phyloP scores from a whole-genome alignment of 768 basidiomycete species.

The Lyophyllum atratum region DNA sequence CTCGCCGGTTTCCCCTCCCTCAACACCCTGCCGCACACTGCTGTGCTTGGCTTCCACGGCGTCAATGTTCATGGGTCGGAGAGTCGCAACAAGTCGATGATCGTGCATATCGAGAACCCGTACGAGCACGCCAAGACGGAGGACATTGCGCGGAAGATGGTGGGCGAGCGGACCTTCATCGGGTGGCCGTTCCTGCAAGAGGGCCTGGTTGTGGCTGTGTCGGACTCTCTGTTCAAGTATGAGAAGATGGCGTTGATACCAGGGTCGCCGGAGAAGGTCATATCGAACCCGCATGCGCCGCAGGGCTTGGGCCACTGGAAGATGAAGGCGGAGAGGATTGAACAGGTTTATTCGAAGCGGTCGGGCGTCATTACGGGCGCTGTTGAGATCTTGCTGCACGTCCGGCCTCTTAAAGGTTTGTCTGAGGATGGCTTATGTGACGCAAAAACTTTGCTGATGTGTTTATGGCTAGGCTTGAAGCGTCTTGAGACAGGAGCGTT shows the following conservation, averaged over 20 bases:
- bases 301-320: constrained; percentile 78
- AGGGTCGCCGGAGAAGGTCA: constrained; percentile 51
- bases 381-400: constrained; percentile 81
- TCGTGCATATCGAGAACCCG: constrained; percentile 80
- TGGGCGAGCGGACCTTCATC: constrained; percentile 77
- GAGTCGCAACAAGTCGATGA: constrained; percentile 91
- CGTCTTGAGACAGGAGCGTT: constrained; percentile 87
- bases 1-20: constrained; percentile 97
- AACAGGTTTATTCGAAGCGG: constrained; percentile 85
- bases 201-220: constrained; percentile 82
- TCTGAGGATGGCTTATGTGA: background rate
- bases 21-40: constrained; percentile 81
- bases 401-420: constrained; percentile 88
- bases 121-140: constrained; percentile 68
- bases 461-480: constrained; percentile 68
- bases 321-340: constrained; percentile 78
- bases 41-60: constrained; percentile 77
- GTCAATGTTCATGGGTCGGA: constrained; percentile 94
- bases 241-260: constrained; percentile 64
- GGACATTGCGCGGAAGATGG: constrained; percentile 71
- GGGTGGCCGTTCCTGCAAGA: constrained; percentile 97
- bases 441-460: background rate
- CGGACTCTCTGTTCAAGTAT: constrained; percentile 86
- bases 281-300: constrained; percentile 73
- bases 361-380: constrained; percentile 83